Evolutionary conservation across 2,329 filamentous ascomycete genomes (phyloP).

Genomic region (Purpureocillium takamizusanense): DNA sequence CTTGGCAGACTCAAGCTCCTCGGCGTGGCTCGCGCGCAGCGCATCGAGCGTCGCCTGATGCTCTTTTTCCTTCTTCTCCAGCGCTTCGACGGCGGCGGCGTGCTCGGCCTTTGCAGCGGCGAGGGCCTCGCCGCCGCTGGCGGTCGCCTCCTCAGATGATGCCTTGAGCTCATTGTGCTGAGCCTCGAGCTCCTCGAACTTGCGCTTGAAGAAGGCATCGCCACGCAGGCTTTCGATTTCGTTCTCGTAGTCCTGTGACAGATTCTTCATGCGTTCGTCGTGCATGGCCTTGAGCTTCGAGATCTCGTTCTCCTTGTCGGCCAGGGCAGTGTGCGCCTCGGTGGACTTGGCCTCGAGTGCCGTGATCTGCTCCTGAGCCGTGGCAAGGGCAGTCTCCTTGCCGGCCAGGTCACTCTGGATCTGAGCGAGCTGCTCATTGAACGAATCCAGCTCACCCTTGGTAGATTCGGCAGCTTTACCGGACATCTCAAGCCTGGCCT

Average conservation of each 20-base stretch:
- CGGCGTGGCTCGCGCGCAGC: slow-evolving; percentile 46
- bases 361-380: slow-evolving; percentile 28
- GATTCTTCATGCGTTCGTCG: slow-evolving; percentile 46
- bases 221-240: slow-evolving; percentile 56
- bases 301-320: slow-evolving; percentile 39
- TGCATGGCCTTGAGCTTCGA: slow-evolving; percentile 46
- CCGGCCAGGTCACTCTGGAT: slow-evolving; percentile 30
- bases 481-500: slow-evolving; percentile 35
- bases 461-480: slow-evolving; percentile 34
- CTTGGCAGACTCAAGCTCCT: slow-evolving; percentile 49
- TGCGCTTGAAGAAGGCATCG: slow-evolving; percentile 55
- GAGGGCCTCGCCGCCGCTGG: slow-evolving; percentile 31
- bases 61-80: slow-evolving; percentile 42
- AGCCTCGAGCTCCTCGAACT: slow-evolving; percentile 50
- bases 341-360: slow-evolving; percentile 41
- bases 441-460: slow-evolving; percentile 34
- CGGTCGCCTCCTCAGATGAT: slow-evolving; percentile 23
- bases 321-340: slow-evolving; percentile 34
- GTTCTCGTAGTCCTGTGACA: slow-evolving; percentile 54
- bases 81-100: slow-evolving; percentile 31
- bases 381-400: slow-evolving; percentile 36
- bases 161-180: slow-evolving; percentile 43
- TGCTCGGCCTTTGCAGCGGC: slow-evolving; percentile 34
- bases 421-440: slow-evolving; percentile 27
- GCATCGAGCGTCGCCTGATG: slow-evolving; percentile 46